Evolutionary conservation across 805 yeast genomes (phyloP).

Genomic region (Cyberlindnera maclurae): DNA sequence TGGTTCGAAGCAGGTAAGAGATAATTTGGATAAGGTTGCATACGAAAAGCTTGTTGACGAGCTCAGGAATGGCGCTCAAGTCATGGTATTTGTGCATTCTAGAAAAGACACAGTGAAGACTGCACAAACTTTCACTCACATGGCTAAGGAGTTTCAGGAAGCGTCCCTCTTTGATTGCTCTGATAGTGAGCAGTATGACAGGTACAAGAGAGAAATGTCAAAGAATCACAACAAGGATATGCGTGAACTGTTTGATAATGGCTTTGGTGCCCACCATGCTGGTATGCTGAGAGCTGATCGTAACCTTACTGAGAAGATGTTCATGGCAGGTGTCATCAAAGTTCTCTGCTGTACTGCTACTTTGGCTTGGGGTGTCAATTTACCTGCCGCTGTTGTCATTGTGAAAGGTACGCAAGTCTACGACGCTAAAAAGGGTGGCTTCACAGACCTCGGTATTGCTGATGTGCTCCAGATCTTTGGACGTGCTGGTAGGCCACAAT

Average conservation of each 20-base stretch:
- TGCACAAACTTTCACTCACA: slow-evolving; percentile 60
- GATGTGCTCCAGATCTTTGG: slow-evolving; percentile 98
- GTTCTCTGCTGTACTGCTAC: slow-evolving; percentile 96
- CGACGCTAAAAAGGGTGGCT: slow-evolving; percentile 92
- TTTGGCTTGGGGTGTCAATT: slow-evolving; percentile 98
- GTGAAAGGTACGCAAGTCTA: slow-evolving; percentile 96
- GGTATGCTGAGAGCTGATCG: slow-evolving; percentile 92
- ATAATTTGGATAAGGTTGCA: slow-evolving; percentile 65
- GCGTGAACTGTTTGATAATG: slow-evolving; percentile 69
- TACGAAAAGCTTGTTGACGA: slow-evolving; percentile 70
- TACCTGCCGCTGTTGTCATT: slow-evolving; percentile 96
- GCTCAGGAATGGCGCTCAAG: slow-evolving; percentile 69
- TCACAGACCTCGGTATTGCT: slow-evolving; percentile 85
- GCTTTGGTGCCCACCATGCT: slow-evolving; percentile 95
- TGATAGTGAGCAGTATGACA: slow-evolving; percentile 33
- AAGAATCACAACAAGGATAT: slow-evolving; percentile 71
- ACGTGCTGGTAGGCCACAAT: slow-evolving; percentile 99
- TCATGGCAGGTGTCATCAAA: slow-evolving; percentile 74
- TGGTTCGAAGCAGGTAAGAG: slow-evolving; percentile 61
- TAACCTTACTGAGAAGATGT: slow-evolving; percentile 82
- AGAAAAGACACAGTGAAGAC: slow-evolving; percentile 88
- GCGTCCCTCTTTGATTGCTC: slow-evolving; percentile 51
- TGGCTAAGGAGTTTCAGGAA: slow-evolving; percentile 61
- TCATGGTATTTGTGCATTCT: slow-evolving; percentile 95
- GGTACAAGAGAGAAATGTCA: slow-evolving; percentile 56